These are phyloP conservation scores for Umbilicus rupestris DNA, from an alignment of 164 flowering plant genomes.

Conservation along the genomic window DNA sequence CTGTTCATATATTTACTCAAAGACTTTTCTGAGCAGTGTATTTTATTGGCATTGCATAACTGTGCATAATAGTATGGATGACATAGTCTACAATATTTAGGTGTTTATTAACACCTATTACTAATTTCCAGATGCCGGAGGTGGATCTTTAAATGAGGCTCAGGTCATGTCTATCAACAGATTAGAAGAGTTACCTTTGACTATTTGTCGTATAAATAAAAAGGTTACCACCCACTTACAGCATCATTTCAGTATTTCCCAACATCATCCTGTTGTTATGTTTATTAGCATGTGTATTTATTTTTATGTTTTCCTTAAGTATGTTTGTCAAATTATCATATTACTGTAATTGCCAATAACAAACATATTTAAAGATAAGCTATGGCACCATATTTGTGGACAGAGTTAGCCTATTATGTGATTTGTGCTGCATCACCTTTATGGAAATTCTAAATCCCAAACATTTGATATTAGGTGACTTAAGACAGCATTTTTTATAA, in stretches of 20 bases:
- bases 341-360: too few relatives aligned
- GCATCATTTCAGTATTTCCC: constrained; percentile 1
- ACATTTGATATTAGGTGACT: too few relatives aligned
- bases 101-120: constrained; percentile 2
- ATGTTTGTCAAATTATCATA: too few relatives aligned
- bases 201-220: constrained; percentile 44
- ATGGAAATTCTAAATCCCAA: too few relatives aligned
- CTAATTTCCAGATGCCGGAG: constrained; percentile 29
- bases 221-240: constrained; percentile 24
- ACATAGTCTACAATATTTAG: background rate
- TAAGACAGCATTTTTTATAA: too few relatives aligned
- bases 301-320: background rate
- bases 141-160: constrained; percentile 15
- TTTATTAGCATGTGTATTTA: background rate
- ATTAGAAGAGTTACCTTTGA: constrained; percentile 65
- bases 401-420: too few relatives aligned
- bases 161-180: constrained; percentile 27
- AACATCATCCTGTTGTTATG: background rate
- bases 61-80: background rate
- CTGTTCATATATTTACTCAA: background rate
- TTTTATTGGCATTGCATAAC: background rate
- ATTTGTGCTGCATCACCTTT: too few relatives aligned
- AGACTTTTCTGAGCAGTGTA: background rate
- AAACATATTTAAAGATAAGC: too few relatives aligned
- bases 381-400: too few relatives aligned